These are phyloP conservation scores for Citrus maxima DNA, from an alignment of 345 rosid species.

Conservation along the genomic window DNA sequence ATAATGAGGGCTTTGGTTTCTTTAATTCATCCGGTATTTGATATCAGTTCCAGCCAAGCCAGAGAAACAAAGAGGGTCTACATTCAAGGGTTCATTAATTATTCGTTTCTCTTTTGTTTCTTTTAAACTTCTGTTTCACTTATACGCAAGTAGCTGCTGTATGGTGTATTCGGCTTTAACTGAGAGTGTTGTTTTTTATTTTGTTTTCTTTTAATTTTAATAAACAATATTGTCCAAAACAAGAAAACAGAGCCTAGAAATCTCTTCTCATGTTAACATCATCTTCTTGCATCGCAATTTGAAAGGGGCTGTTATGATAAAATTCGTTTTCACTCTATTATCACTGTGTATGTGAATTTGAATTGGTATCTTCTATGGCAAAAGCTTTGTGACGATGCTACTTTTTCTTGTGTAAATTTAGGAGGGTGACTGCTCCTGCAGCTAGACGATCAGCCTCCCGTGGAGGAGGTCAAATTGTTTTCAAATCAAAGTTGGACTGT, in stretches of 20 bases:
- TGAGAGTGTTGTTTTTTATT: neutral
- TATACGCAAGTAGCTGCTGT: neutral
- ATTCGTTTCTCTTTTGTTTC: neutral
- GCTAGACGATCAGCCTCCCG: constrained; percentile 17
- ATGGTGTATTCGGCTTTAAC: neutral
- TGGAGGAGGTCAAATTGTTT: constrained; percentile 30
- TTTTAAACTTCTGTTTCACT: neutral
- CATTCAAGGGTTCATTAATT: constrained; percentile 15
- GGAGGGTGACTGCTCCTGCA: too few species aligned
- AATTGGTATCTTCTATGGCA: neutral
- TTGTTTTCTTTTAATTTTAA: too few species aligned
- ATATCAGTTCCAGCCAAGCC: neutral
- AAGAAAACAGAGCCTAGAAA: neutral
- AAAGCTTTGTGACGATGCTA: neutral
- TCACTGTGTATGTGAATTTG: too few species aligned
- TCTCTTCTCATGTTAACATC: neutral
- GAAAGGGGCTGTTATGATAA: too few species aligned
- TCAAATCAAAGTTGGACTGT: neutral
- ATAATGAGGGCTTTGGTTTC: neutral
- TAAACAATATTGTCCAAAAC: neutral
- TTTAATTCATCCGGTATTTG: neutral
- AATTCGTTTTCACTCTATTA: too few species aligned
- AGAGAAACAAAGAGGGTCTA: neutral
- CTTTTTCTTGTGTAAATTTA: neutral
- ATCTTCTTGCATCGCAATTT: too few species aligned